Evolutionary conservation across 768 basidiomycete species (phyloP).

Genomic region (Collybia mongolica): DNA sequence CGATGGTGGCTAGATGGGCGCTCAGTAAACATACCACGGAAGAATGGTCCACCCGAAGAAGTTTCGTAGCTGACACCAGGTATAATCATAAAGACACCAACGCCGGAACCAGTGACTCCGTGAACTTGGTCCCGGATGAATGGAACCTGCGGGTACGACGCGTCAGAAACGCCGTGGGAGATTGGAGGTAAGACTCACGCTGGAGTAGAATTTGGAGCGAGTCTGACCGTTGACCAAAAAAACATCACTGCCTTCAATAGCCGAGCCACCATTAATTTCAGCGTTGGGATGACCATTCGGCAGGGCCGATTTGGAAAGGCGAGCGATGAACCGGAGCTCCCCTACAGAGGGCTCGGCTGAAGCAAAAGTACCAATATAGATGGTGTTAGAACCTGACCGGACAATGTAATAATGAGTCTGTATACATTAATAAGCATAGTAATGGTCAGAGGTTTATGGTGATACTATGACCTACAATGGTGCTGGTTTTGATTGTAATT

Average conservation of each 20-base stretch:
- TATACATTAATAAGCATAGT: not conserved
- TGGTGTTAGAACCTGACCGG: slow-evolving; percentile 39
- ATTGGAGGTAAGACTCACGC: slow-evolving; percentile 23
- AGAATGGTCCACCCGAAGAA: slow-evolving; percentile 49
- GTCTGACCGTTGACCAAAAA: slow-evolving; percentile 43
- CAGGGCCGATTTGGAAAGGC: slow-evolving; percentile 37
- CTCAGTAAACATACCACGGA: slow-evolving; percentile 31
- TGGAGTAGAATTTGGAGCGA: slow-evolving; percentile 48
- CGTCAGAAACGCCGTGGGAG: not conserved
- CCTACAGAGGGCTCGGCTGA: slow-evolving; percentile 47
- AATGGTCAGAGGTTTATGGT: not conserved
- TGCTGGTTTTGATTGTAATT: slow-evolving; percentile 42
- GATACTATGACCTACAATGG: slow-evolving; percentile 30
- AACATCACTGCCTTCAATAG: slow-evolving; percentile 49
- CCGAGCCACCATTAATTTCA: slow-evolving; percentile 39
- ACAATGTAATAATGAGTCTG: slow-evolving; percentile 49
- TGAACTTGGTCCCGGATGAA: slow-evolving; percentile 53
- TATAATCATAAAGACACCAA: slow-evolving; percentile 45
- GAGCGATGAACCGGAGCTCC: slow-evolving; percentile 47
- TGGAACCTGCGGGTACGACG: slow-evolving; percentile 28
- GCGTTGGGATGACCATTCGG: slow-evolving; percentile 37
- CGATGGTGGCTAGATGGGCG: not conserved
- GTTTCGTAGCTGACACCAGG: slow-evolving; percentile 43
- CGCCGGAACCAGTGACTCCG: slow-evolving; percentile 43
- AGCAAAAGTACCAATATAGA: slow-evolving; percentile 45